Base-by-base conservation (phyloP, 2,329 filamentous ascomycete genomes). In the Alternaria brassicae region DNA sequence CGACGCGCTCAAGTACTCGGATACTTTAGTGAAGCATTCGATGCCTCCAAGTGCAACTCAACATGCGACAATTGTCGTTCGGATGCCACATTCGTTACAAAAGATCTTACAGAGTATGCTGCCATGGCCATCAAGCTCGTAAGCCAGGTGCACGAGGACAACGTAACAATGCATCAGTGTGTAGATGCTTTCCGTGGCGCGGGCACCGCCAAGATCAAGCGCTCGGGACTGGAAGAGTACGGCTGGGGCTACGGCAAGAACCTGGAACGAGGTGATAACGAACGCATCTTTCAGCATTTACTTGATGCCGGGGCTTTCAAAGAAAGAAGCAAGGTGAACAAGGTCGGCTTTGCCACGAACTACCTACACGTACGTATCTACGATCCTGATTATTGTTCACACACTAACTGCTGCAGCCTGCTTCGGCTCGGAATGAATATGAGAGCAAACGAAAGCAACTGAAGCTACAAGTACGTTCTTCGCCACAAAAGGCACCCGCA, bases 11-110 rank as follows among this genome's bases (percentile, higher is more conserved):
- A 96, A 76, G 89, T 99, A 15, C 86, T 99, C 32, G 86, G 86
- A n/a, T 99, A 99, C 77, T 99, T 99, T 81, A 93, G 90, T 57
- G 96, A 99, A 77, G 83, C 83, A 1, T 99, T 98, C 74, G 81
- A 86, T 51, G 82, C 83, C 36, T 84, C 86, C 12, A 84, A 91
- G 51, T 99, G 95, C 78, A 82, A 87, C 48, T 83, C 85, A 50
- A 85, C 84, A 1, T 99, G 95, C 77, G 96, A 99, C 81, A 98
- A 97, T 74, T 99, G 95, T 82, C 87, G 85, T 64, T 91, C 89
- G 3, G 88, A 87, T 23, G 82, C 86, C 44, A 84, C 84, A 3
- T 95, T 92, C 70, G 88, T 93, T 68, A 82, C 85, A 51, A 84
- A 87, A 58, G 93, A 98, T 78, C 90, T 94, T 67, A 93, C 91